Conservation (phyloP, 2,329 filamentous ascomycete genomes). For the Nigrospora oryzae region DNA sequence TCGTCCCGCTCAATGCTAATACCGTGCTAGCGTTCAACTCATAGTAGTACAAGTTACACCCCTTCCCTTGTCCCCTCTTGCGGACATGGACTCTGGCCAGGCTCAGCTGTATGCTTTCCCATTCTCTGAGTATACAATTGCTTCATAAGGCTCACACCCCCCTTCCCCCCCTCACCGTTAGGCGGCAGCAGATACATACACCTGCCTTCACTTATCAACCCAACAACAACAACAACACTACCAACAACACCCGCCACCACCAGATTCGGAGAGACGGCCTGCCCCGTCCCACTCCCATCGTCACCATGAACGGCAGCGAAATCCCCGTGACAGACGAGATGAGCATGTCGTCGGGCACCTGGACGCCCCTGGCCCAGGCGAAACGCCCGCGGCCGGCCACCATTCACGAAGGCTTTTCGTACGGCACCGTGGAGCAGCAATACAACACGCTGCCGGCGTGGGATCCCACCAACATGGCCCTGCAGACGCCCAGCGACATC, state of each 20-base stretch:
- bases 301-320: slow-evolving; percentile 43
- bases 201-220: slow-evolving; percentile 38
- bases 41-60: slow-evolving; percentile 25
- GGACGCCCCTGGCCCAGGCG: slow-evolving; percentile 45
- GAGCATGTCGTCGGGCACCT: slow-evolving; percentile 36
- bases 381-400: slow-evolving; percentile 46
- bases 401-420: slow-evolving; percentile 54
- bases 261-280: slow-evolving; percentile 36
- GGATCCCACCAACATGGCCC: slow-evolving; percentile 42
- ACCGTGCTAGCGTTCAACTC: slow-evolving; percentile 23
- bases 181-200: slow-evolving; percentile 39
- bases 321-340: slow-evolving; percentile 39
- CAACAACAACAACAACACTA: slow-evolving; percentile 19
- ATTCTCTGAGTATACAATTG: slow-evolving; percentile 9
- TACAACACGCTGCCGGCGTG: slow-evolving; percentile 45
- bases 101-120: slow-evolving; percentile 39
- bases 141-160: slow-evolving; percentile 24
- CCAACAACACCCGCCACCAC: slow-evolving; percentile 27
- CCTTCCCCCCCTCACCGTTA: slow-evolving; percentile 11
- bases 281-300: slow-evolving; percentile 31
- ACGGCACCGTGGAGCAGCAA: slow-evolving; percentile 42
- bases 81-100: slow-evolving; percentile 42
- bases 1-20: slow-evolving; percentile 30
- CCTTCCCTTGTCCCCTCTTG: slow-evolving; percentile 21
- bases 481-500: slow-evolving; percentile 42